phyloP scores from a whole-genome alignment of 345 rosid species.

The Fremontodendron californicum region DNA sequence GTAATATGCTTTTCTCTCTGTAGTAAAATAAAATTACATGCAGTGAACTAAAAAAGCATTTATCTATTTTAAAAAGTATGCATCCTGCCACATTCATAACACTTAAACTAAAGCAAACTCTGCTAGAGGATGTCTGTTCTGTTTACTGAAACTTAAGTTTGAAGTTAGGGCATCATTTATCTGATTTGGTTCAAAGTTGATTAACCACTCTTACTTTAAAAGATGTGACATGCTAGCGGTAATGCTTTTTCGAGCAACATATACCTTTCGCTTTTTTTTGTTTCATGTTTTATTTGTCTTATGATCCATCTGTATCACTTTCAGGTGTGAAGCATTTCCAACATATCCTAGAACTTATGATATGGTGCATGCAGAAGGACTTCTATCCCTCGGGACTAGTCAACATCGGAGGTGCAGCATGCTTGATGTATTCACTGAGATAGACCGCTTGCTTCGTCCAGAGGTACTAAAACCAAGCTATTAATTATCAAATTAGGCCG shows the following conservation, averaged over 20 bases:
- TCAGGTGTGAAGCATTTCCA: slow-evolving; percentile 98
- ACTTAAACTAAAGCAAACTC: background rate
- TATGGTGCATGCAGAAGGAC: slow-evolving; percentile 82
- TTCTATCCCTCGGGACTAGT: slow-evolving; percentile 57
- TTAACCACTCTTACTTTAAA: background rate
- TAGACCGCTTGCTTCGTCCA: slow-evolving; percentile 94
- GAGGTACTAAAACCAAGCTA: slow-evolving; percentile 57
- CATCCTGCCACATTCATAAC: background rate
- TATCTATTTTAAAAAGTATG: background rate
- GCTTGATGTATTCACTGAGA: slow-evolving; percentile 65
- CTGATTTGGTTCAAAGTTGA: background rate
- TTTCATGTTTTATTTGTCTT: background rate
- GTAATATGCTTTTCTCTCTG: background rate
- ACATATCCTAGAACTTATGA: slow-evolving; percentile 96
- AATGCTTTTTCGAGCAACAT: background rate
- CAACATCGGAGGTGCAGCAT: slow-evolving; percentile 48
- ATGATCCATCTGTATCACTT: slow-evolving; percentile 2
- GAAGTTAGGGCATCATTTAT: background rate
- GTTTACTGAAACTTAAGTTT: background rate
- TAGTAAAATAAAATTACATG: background rate
- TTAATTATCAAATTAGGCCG: background rate
- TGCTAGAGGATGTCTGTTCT: background rate
- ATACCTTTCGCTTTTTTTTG: background rate
- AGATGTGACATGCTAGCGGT: background rate
- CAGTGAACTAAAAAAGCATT: background rate